Base-by-base conservation (phyloP, 176 grass and related monocot genomes). In the Cenchrus fungigraminus region DNA sequence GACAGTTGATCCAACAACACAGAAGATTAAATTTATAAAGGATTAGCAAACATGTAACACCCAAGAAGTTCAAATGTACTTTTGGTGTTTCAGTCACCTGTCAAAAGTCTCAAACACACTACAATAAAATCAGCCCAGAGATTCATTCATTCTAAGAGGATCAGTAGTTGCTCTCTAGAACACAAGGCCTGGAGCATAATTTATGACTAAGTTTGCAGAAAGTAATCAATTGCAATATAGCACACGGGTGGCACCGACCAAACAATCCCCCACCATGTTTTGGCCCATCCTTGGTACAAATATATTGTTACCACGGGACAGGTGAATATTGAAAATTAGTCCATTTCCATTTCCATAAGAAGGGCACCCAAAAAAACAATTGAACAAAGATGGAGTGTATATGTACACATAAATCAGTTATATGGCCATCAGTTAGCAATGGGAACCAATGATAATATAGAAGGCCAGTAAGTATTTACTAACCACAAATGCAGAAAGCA, bases 401-500 rank as follows among this genome's bases (percentile, higher is more conserved):
- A 51, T 74, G 56, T 57, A 63, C 10, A 74, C 45, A 40, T 83
- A n/a, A 37, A 40, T 63, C 31, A 14, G 29, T 64, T 83, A 60
- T 16, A 62, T 50, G 40, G 14, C 17, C 57, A 29, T 63, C 46
- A n/a, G 7, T 83, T 9, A 67, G 71, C 17, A 76, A 69, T 20
- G 11, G 12, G 0, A 44, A n/a, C 58, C 42, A 28, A 5, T 73
- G 2, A 63, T 25, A 57, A 49, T 68, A 40, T 84, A 75, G 47
- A 76, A 82, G 51, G 42, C 12, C 78, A 65, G 80, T 68, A 71
- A 10, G 20, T 71, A 76, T 56, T 80, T 71, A 74, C 86, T 93
- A 52, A 97, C 94, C 94, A 97, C 79, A 87, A 97, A 97, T 22
- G 94, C 94, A 84, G 94, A 91, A 49, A 97, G 45, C 74, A 97